Conservation (phyloP, 2,329 filamentous ascomycete genomes). For the Aspergillus felis region DNA sequence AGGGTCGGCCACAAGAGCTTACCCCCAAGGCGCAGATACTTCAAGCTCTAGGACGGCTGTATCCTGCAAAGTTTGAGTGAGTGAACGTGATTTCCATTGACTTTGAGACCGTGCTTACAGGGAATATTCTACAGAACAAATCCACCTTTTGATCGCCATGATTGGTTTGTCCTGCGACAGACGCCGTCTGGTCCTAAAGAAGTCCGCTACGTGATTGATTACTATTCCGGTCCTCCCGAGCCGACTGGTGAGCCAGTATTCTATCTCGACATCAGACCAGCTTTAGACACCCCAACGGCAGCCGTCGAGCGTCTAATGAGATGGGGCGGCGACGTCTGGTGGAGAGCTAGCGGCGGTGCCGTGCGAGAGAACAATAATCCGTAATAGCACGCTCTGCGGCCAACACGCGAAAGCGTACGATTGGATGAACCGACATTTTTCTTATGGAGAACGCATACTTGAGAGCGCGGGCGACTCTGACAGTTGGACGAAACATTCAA, state of each 20-base stretch:
- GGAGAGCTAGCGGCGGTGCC: constrained; percentile 73
- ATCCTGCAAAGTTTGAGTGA: constrained; percentile 74
- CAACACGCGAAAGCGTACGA: not conserved
- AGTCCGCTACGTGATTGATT: constrained; percentile 94
- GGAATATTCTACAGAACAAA: constrained; percentile 54
- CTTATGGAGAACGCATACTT: not conserved
- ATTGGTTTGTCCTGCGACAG: constrained; percentile 86
- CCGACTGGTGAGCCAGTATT: constrained; percentile 89
- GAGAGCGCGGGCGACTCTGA: constrained; percentile 24
- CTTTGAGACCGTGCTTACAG: constrained; percentile 7
- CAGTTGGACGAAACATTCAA: not conserved
- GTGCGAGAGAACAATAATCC: constrained; percentile 34
- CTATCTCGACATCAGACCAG: constrained; percentile 89
- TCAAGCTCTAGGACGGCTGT: constrained; percentile 72
- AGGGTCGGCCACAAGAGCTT: constrained; percentile 81
- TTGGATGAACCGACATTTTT: not conserved
- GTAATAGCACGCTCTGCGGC: constrained; percentile 2
- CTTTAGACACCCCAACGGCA: constrained; percentile 73
- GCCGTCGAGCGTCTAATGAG: constrained; percentile 78
- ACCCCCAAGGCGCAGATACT: constrained; percentile 88
- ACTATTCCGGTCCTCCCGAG: constrained; percentile 81
- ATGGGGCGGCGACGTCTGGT: constrained; percentile 95
- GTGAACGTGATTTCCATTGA: constrained; percentile 21
- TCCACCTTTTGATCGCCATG: constrained; percentile 91
- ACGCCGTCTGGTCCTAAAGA: constrained; percentile 65